Evolutionary conservation across 495 filamentous ascomycete genomes (phyloP), one percentile per base, ranked within the genome.

Genomic region (Choiromyces venosus): DNA sequence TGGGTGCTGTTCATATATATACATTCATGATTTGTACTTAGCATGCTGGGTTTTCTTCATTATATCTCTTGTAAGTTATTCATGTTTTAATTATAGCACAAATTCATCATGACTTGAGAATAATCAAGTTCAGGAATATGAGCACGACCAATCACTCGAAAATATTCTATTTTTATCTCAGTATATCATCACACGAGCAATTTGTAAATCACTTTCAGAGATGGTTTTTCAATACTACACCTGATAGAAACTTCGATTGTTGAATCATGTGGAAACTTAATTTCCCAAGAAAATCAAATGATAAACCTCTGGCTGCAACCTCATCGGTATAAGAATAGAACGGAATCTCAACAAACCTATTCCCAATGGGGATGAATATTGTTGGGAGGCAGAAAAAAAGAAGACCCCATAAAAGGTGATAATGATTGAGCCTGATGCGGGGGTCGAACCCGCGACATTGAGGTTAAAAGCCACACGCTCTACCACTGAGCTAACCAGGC

Each of bases 381-480:
- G 2, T 10, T 52, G 46, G 21, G 21, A 9, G 9, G 46, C 12
- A 8, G 46, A 44, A 21, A 44, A 44, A 44, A 44, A 1, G 12
- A 52, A 25, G 3, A 25, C 7, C 6, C 46, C 21, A 52, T 12
- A 1, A 0, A 3, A 7, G 46, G 6, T 0, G 4, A 1, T 8
- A n/a, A 19, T 6, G 6, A 4, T 5, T 1, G 9, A 52, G 46
- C 46, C 46, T 52, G n/a, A 25, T 46, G 42, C 46, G 46, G 35
- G 69, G 69, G 61, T 69, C 40, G 68, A 69, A 38, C 69, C 52
- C 39, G 71, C 65, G 40, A 72, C 65, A 72, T 67, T 70, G 66
- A 64, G 71, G 52, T 72, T 35, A 72, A 72, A 72, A 68, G 71
- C 71, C 65, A 72, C 71, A 72, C 65, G 40, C 68, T 67, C 67